Conservation (phyloP, 768 basidiomycete genomes). For the Leccinum sublutescens region DNA sequence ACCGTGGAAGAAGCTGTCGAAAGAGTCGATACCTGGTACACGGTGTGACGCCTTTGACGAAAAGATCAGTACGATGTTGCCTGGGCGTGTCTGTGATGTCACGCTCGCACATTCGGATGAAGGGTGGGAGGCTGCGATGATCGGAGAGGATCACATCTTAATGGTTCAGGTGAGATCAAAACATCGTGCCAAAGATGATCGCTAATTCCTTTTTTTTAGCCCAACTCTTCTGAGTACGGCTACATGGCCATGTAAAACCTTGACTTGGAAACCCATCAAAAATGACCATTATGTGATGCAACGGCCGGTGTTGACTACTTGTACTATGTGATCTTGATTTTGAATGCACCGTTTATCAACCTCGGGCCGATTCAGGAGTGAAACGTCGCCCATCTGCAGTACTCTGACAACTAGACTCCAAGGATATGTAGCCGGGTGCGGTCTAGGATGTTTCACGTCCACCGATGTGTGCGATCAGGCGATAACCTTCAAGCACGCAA, state of each 20-base stretch:
- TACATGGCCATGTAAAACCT: slow-evolving; percentile 29
- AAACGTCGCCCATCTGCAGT: neutral
- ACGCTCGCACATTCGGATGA: slow-evolving; percentile 11
- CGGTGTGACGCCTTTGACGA: slow-evolving; percentile 18
- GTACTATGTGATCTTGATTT: neutral
- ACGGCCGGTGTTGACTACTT: neutral
- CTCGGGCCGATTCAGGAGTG: neutral
- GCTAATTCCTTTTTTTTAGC: slow-evolving; percentile 11
- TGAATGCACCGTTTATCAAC: neutral
- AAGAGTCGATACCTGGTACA: slow-evolving; percentile 4
- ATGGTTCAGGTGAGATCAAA: slow-evolving; percentile 30
- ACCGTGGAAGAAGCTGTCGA: slow-evolving; percentile 20
- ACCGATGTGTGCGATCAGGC: neutral
- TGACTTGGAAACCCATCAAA: neutral
- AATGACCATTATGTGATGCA: neutral
- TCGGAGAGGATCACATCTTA: slow-evolving; percentile 36
- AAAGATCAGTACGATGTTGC: slow-evolving; percentile 28
- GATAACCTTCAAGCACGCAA: too few relatives aligned
- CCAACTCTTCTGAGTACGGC: slow-evolving; percentile 14
- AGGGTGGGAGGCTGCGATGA: slow-evolving; percentile 34
- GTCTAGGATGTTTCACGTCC: neutral
- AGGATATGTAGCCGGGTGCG: neutral
- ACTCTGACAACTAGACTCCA: neutral
- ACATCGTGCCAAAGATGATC: neutral
- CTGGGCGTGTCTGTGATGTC: slow-evolving; percentile 26